Conservation (phyloP, 2,329 filamentous ascomycete species). For the Aspergillus japonicus region DNA sequence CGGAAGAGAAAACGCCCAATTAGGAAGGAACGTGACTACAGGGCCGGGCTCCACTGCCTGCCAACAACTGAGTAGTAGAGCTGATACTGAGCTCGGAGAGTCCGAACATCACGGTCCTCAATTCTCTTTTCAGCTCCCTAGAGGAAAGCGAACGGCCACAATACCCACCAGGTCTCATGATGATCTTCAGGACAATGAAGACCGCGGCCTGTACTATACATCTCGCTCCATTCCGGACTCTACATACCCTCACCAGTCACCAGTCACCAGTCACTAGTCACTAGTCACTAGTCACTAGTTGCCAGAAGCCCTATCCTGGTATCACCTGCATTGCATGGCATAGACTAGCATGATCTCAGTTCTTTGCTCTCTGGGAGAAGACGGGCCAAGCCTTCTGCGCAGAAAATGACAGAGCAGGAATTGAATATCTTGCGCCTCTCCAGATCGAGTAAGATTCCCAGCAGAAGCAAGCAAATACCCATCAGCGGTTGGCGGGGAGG, state of each 20-base stretch:
- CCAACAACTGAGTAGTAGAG: too few species aligned
- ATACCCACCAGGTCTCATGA: slow-evolving; percentile 1
- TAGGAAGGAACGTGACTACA: background rate
- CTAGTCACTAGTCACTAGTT: background rate
- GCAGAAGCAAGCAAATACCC: slow-evolving; percentile 1
- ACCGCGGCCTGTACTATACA: background rate
- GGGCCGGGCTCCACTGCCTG: background rate
- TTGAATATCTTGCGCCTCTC: background rate
- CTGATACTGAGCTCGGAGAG: background rate
- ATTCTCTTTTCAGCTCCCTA: background rate
- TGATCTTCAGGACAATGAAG: background rate
- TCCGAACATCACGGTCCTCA: background rate
- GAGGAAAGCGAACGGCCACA: background rate
- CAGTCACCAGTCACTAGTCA: too few species aligned
- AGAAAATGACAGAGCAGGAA: background rate
- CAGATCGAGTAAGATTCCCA: background rate
- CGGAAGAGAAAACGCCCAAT: background rate
- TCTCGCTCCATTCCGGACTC: background rate
- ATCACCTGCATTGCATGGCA: slow-evolving; percentile 19
- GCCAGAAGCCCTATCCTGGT: slow-evolving; percentile 15
- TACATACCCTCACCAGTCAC: background rate
- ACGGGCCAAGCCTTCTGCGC: background rate
- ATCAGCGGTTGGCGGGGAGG: background rate
- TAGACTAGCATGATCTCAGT: slow-evolving; percentile 12
- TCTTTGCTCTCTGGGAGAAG: background rate